A percentile compares a stretch with the other conserved stretches of the same genome.
Evolutionary conservation across 1,284 basidiomycete species (phyloP).

Genomic region (Ceratobasidium sp.): DNA sequence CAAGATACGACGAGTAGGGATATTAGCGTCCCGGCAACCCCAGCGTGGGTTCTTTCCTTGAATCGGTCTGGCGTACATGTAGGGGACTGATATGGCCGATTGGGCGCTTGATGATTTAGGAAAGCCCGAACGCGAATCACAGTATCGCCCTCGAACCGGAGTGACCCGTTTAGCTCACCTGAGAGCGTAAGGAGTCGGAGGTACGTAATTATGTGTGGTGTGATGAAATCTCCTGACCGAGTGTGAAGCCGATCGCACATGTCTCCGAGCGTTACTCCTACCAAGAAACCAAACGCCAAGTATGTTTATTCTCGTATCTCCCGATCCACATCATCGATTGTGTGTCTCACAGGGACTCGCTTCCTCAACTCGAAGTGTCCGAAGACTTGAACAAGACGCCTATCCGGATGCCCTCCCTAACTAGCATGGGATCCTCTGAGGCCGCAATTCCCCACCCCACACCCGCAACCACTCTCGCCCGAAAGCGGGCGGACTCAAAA

Average conservation of each 20-base stretch:
- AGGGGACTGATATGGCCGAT: too few species aligned
- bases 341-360: constrained; percentile 5
- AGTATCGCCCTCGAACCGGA: constrained; percentile 4
- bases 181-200: constrained; percentile 21
- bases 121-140: constrained; percentile 20
- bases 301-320: neutral
- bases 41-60: constrained; percentile 1
- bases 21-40: constrained; percentile 21
- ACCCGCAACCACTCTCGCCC: neutral
- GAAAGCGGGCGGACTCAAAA: constrained; percentile 3
- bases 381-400: constrained; percentile 48
- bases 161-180: constrained; percentile 13
- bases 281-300: constrained; percentile 19
- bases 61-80: too few species aligned
- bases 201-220: neutral
- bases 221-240: neutral
- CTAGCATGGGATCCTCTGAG: constrained; percentile 13
- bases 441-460: neutral
- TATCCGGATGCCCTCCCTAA: constrained; percentile 47
- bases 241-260: neutral
- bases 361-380: constrained; percentile 17
- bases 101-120: too few species aligned
- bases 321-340: neutral
- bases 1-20: neutral
- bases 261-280: constrained; percentile 15